These are phyloP conservation scores for Pseudogymnoascus sp. DNA, from an alignment of 2,329 filamentous ascomycete species.

Conservation along the genomic window DNA sequence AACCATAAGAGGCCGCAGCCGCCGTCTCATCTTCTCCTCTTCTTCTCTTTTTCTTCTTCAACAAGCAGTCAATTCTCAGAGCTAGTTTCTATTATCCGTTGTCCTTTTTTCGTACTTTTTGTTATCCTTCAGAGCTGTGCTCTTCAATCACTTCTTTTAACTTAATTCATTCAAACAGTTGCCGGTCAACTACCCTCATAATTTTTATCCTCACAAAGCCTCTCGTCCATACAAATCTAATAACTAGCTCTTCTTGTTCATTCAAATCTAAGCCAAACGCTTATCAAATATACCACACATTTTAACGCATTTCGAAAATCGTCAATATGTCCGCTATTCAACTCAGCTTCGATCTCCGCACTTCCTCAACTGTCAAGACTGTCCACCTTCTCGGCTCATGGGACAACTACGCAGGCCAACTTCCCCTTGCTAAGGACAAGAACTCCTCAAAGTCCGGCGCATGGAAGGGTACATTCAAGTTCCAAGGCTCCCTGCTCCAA, in stretches of 20 bases:
- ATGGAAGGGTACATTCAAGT: conserved; percentile 95
- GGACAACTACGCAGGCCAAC: conserved; percentile 93
- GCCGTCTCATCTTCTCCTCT: conserved; percentile 17
- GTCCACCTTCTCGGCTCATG: conserved; percentile 96
- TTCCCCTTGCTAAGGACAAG: conserved; percentile 86
- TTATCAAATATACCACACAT: conserved; percentile 24
- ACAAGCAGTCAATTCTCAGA: conserved; percentile 53
- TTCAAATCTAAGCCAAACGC: conserved; percentile 29
- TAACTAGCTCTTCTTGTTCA: conserved; percentile 32
- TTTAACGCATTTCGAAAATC: conserved; percentile 25
- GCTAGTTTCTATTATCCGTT: conserved; percentile 35
- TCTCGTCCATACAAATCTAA: conserved; percentile 20
- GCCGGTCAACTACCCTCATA: conserved; percentile 44
- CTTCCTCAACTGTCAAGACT: conserved; percentile 92
- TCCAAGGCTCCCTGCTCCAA: conserved; percentile 78
- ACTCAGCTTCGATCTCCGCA: conserved; percentile 91
- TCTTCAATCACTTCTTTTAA: conserved; percentile 32
- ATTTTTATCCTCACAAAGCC: conserved; percentile 45
- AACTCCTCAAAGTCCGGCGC: conserved; percentile 74
- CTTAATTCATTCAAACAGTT: conserved; percentile 32
- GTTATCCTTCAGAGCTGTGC: conserved; percentile 44
- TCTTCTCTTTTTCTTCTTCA: conserved; percentile 38
- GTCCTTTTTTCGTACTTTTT: conserved; percentile 42
- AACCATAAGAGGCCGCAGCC: conserved; percentile 24
- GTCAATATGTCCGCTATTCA: conserved; percentile 75